These are phyloP conservation scores for Ophiostoma pallidulum DNA, from an alignment of 2,329 filamentous ascomycete genomes.

Conservation along the genomic window DNA sequence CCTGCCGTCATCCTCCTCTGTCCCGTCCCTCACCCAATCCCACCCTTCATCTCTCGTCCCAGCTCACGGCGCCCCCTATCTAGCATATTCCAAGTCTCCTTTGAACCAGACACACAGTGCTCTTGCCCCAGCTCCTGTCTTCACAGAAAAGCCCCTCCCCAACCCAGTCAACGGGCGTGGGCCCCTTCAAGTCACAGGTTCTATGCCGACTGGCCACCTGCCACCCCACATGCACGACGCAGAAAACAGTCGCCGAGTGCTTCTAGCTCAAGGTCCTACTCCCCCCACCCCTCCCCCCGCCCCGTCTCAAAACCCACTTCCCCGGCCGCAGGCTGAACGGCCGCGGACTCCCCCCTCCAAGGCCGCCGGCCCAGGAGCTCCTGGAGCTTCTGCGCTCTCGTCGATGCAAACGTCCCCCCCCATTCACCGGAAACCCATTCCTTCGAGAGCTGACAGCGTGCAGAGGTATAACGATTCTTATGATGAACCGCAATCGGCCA, in stretches of 20 bases:
- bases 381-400: conserved; percentile 5
- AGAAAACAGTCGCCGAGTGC: conserved; percentile 9
- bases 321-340: background rate
- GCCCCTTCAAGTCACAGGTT: background rate
- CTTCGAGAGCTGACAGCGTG: conserved; percentile 20
- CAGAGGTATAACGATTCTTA: conserved; percentile 14
- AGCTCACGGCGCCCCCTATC: conserved; percentile 24
- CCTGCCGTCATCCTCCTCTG: conserved; percentile 5
- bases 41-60: conserved; percentile 29
- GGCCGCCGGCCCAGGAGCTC: background rate
- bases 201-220: background rate
- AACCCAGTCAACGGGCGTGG: background rate
- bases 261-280: conserved; percentile 15
- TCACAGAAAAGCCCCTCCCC: conserved; percentile 2
- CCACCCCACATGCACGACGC: conserved; percentile 7
- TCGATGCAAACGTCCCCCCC: conserved; percentile 19
- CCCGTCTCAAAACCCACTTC: background rate
- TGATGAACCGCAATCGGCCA: conserved; percentile 17
- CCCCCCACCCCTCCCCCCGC: conserved; percentile 3
- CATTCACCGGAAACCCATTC: conserved; percentile 24
- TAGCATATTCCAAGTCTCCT: conserved; percentile 32
- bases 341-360: conserved; percentile 12
- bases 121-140: conserved; percentile 12
- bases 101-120: conserved; percentile 27
- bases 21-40: background rate